Evolutionary conservation across 2,329 filamentous ascomycete genomes (phyloP), one percentile per base, ranked within the genome.

Genomic region (Hypoxylon sp.): DNA sequence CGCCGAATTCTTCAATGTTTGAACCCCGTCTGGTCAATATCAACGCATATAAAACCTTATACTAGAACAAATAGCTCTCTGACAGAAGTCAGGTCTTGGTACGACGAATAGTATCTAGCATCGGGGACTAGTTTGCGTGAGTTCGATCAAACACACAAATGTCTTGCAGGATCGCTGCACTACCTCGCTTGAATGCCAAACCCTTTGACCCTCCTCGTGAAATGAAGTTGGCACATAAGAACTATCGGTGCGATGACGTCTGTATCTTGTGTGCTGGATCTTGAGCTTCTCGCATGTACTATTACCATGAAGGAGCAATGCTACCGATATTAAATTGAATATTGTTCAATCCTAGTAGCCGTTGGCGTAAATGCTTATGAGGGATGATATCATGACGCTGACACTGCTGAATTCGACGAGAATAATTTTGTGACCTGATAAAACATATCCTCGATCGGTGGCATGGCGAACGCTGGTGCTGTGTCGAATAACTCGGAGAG

Each of bases 401-500:
- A 31, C 5, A 76, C 74, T 47, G 83, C 72, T 13, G 87, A 84
- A 77, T 88, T 90, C 67, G 86, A 82, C 1, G 87, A 86, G 76
- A 92, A 89, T 69, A 93, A 76, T 4, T 83, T 87, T 11, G 91
- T 87, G 42, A 95, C 89, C 78, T 89, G 88, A 78, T 91, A 89
- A 76, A 94, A 94, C 81, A 93, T 86, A 69, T 93, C 92, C 78
- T 91, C 89, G 21, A 94, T 87, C 10, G 91, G 88, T 21, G 91
- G 89, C 74, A 91, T 86, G 0, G 91, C 89, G 75, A 91, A 92
- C 2, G 89, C 87, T 1, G 90, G 89, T 1, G 88, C 88, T 13
- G 86, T 84, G 69, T 93, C 90, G 70, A 94, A 93, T 39, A 94
- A 86, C 55, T 89, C 85, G 5, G 91, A 85, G 59, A 94, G 81